Evolutionary conservation across 2,329 filamentous ascomycete genomes (phyloP).

Genomic region (Alternaria sp.): DNA sequence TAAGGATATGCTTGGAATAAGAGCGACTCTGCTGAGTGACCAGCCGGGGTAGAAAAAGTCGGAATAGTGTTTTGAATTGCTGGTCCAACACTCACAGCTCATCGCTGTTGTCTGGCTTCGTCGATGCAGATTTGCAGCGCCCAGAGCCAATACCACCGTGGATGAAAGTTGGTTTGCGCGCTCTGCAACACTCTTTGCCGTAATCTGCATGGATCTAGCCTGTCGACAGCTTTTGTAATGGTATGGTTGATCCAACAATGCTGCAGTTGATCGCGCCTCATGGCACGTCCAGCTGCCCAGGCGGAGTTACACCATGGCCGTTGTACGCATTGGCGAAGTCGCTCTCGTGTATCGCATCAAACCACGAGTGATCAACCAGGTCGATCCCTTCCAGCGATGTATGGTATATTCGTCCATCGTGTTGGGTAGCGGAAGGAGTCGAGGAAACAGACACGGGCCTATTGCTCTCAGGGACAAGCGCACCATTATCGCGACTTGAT

Average conservation of each 20-base stretch:
- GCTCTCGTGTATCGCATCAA: background rate
- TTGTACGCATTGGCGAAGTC: background rate
- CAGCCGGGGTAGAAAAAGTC: too few species aligned
- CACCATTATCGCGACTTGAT: background rate
- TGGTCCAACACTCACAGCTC: too few species aligned
- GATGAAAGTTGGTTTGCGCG: background rate
- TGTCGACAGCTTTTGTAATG: background rate
- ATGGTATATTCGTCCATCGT: background rate
- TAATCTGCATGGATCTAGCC: background rate
- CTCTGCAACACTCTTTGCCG: background rate
- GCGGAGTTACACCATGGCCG: background rate
- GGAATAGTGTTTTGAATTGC: too few species aligned
- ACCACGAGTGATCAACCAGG: slow-evolving; percentile 1
- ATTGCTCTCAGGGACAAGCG: background rate
- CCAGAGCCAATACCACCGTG: background rate
- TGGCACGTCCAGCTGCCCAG: background rate
- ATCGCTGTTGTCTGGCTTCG: too few species aligned
- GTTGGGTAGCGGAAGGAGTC: background rate
- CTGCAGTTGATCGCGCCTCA: background rate
- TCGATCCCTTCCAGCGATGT: background rate
- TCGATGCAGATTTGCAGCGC: too few species aligned
- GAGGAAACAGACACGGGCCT: background rate
- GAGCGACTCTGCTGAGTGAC: too few species aligned
- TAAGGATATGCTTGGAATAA: too few species aligned
- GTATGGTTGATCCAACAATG: background rate